Percentiles rank a stretch among this genome's conserved stretches.
These are phyloP conservation scores for Tuber umbilicatum DNA, from an alignment of 495 filamentous ascomycete genomes.

Conservation along the genomic window DNA sequence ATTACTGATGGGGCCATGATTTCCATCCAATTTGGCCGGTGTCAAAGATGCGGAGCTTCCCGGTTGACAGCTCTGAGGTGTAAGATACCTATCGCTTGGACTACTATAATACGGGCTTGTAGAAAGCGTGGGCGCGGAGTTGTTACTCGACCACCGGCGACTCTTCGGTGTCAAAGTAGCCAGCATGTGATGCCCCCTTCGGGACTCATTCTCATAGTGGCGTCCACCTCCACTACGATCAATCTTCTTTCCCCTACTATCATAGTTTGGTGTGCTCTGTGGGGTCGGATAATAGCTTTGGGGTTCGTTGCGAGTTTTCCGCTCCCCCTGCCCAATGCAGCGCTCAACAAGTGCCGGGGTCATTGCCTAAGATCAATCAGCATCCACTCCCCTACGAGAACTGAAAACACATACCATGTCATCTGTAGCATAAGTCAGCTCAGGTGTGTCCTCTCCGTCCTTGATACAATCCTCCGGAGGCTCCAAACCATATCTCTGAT, in stretches of 20 bases:
- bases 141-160: neutral
- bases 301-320: neutral
- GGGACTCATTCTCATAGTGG: neutral
- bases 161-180: neutral
- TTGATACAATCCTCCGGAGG: neutral
- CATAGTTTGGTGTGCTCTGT: neutral
- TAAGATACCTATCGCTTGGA: neutral
- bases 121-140: neutral
- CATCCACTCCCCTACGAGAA: neutral
- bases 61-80: neutral
- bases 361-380: neutral
- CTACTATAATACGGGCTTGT: neutral
- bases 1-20: neutral
- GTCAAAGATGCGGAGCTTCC: neutral
- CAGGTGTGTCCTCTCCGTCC: neutral
- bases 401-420: neutral
- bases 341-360: neutral
- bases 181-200: neutral
- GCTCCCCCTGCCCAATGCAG: neutral
- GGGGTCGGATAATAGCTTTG: neutral
- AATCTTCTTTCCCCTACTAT: neutral
- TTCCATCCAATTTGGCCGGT: neutral
- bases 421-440: neutral
- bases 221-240: neutral
- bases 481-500: neutral